These are phyloP conservation scores for Geum urbanum DNA, from an alignment of 306 rosid genomes.

Conservation along the genomic window DNA sequence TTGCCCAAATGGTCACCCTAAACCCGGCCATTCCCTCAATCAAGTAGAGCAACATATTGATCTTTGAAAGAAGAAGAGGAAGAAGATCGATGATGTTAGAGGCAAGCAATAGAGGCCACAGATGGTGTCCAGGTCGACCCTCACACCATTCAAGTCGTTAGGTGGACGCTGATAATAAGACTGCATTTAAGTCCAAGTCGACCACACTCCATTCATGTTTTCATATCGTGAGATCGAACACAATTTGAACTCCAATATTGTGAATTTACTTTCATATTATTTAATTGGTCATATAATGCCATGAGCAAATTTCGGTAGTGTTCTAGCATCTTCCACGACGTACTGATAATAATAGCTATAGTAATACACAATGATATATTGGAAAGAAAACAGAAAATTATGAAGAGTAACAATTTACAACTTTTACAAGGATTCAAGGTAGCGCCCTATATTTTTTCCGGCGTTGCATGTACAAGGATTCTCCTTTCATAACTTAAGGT, in stretches of 20 bases:
- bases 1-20: no score
- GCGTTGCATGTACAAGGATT: no score
- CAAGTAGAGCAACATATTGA: not conserved
- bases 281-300: no score
- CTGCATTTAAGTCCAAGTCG: not conserved
- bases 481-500: no score
- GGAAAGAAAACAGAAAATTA: no score
- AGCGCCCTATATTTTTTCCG: no score
- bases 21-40: not conserved
- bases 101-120: slow-evolving; percentile 30
- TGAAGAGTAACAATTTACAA: no score
- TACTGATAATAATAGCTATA: no score
- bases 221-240: not conserved
- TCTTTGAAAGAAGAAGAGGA: slow-evolving; percentile 9
- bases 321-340: no score
- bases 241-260: not conserved
- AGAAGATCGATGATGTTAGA: slow-evolving; percentile 5
- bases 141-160: slow-evolving; percentile 18
- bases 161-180: slow-evolving; percentile 4
- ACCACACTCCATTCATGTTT: not conserved
- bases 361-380: no score
- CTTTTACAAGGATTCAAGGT: no score
- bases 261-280: not conserved
- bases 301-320: no score
- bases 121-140: slow-evolving; percentile 21